Conservation (phyloP, 1,139 yeast genomes). For the Yamadazyma membranifaciens region DNA sequence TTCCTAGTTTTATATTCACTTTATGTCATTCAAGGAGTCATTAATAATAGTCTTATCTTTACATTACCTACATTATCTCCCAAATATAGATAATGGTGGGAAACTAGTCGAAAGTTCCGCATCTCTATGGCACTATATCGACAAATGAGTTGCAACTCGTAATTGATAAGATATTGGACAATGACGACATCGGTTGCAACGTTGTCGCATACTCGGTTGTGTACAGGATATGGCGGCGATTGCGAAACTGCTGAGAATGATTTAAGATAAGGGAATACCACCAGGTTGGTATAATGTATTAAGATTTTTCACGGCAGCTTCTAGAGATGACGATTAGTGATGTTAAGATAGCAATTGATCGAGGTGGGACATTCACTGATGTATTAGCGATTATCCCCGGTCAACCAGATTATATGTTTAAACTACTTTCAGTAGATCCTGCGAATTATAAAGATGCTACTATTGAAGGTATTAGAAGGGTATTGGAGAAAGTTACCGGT, state of each 20-base stretch:
- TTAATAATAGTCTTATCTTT: too few species aligned
- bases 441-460: conserved; percentile 21
- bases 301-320: too few species aligned
- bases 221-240: background rate
- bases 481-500: conserved; percentile 14
- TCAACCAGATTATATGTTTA: conserved; percentile 15
- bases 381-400: conserved; percentile 15
- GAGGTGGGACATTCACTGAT: conserved; percentile 25
- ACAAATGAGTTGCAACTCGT: too few species aligned
- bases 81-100: too few species aligned
- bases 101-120: too few species aligned
- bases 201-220: too few species aligned
- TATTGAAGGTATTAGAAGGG: conserved; percentile 22
- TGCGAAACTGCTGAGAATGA: background rate
- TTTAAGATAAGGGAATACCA: background rate
- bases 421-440: conserved; percentile 21
- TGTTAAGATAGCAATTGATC: conserved; percentile 18
- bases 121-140: background rate
- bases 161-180: too few species aligned
- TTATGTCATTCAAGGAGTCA: too few species aligned
- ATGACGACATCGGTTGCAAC: too few species aligned
- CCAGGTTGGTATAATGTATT: background rate
- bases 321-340: conserved; percentile 13
- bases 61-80: too few species aligned
- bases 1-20: too few species aligned